A percentile compares a stretch with the other conserved stretches of the same genome.
These are phyloP conservation scores for Dichotomopilus funicola DNA, from an alignment of 2,329 filamentous ascomycete species.

Conservation along the genomic window DNA sequence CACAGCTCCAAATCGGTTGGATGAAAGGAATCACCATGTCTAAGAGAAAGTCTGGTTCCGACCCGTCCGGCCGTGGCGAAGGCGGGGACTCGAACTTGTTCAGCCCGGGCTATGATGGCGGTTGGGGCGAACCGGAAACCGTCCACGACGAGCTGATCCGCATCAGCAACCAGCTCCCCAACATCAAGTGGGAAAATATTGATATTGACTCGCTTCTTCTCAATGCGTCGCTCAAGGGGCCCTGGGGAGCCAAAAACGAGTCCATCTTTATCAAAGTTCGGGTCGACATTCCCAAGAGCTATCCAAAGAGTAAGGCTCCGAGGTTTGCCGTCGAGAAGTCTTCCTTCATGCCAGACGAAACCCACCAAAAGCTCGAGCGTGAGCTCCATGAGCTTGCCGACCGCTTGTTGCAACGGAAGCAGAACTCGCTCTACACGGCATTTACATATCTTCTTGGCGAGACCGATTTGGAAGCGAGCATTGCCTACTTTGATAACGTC, in stretches of 20 bases:
- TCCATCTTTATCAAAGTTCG: slow-evolving; percentile 57
- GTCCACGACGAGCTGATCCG: slow-evolving; percentile 60
- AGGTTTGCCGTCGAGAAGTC: slow-evolving; percentile 57
- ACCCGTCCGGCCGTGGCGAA: slow-evolving; percentile 42
- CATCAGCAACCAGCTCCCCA: slow-evolving; percentile 55
- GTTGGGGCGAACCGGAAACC: slow-evolving; percentile 56
- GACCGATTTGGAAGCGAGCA: slow-evolving; percentile 53
- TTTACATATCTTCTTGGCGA: slow-evolving; percentile 60
- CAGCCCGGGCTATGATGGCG: slow-evolving; percentile 44
- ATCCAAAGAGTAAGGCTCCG: slow-evolving; percentile 52
- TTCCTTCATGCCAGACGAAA: slow-evolving; percentile 53
- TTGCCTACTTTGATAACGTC: slow-evolving; percentile 56
- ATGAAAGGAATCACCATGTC: slow-evolving; percentile 63
- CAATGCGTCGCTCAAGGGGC: slow-evolving; percentile 56
- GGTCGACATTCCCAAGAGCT: slow-evolving; percentile 52
- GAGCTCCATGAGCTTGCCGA: slow-evolving; percentile 52
- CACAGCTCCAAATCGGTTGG: slow-evolving; percentile 57
- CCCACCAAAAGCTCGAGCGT: slow-evolving; percentile 45
- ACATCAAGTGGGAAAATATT: slow-evolving; percentile 58
- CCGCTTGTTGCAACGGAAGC: slow-evolving; percentile 49
- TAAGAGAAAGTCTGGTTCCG: slow-evolving; percentile 43
- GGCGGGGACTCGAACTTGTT: slow-evolving; percentile 48
- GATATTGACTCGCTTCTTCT: slow-evolving; percentile 55
- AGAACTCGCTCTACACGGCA: slow-evolving; percentile 56
- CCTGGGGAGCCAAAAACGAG: slow-evolving; percentile 53